A percentile compares a stretch with the other conserved stretches of the same genome.
Evolutionary conservation across 202 grass and related monocot genomes (phyloP).

Genomic region (Carex arenaria): DNA sequence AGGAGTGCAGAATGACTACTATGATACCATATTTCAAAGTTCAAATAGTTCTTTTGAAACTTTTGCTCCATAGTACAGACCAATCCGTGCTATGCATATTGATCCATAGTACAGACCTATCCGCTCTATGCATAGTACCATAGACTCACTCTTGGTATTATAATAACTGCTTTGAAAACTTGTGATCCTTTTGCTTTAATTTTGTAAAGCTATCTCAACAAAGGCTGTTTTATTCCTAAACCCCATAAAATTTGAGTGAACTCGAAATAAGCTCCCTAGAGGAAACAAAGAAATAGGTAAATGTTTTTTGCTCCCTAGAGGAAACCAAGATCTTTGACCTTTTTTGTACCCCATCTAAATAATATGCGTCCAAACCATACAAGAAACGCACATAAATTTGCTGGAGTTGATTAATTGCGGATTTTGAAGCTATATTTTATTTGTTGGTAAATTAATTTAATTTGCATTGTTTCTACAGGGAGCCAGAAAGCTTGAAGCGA

Average conservation of each 20-base stretch:
- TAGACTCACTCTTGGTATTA: too few relatives aligned
- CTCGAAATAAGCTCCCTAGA: too few relatives aligned
- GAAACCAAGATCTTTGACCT: not conserved
- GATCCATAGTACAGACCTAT: too few relatives aligned
- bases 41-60: too few relatives aligned
- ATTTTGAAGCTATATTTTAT: not conserved
- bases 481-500: slow-evolving; percentile 3
- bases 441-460: not conserved
- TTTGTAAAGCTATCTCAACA: not conserved
- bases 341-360: not conserved
- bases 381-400: not conserved
- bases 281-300: not conserved
- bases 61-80: too few relatives aligned
- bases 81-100: too few relatives aligned
- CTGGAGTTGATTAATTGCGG: slow-evolving; percentile 1
- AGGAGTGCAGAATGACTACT: not conserved
- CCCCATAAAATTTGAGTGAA: not conserved
- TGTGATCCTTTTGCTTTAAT: not conserved
- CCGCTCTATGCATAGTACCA: too few relatives aligned
- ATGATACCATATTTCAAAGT: not conserved
- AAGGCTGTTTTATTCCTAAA: not conserved
- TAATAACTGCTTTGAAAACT: not conserved
- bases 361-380: not conserved
- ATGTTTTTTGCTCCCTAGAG: not conserved
- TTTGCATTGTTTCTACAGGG: slow-evolving; percentile 14